Evolutionary conservation across 805 yeast genomes (phyloP).

Genomic region (Candida oleophila): DNA sequence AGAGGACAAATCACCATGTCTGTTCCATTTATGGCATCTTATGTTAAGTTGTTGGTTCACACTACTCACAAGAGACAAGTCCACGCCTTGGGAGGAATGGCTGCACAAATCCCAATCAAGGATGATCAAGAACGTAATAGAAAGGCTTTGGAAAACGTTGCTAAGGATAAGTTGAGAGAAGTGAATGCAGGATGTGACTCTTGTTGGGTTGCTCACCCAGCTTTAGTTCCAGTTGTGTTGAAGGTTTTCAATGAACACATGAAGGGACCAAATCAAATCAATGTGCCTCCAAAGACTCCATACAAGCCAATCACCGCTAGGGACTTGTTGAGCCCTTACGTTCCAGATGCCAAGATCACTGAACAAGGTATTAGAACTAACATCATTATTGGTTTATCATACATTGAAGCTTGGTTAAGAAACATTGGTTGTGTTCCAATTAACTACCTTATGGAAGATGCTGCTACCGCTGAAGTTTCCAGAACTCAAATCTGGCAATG

Average conservation of each 20-base stretch:
- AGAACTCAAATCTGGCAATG: slow-evolving; percentile 82
- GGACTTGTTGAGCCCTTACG: slow-evolving; percentile 63
- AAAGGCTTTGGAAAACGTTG: slow-evolving; percentile 17
- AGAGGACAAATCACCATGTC: slow-evolving; percentile 21
- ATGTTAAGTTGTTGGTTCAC: slow-evolving; percentile 17
- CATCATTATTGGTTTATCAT: slow-evolving; percentile 71
- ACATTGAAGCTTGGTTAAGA: slow-evolving; percentile 85
- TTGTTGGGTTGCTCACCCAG: slow-evolving; percentile 89
- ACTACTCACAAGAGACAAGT: slow-evolving; percentile 21
- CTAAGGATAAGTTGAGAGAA: slow-evolving; percentile 51
- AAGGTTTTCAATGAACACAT: slow-evolving; percentile 70
- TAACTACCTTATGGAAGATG: slow-evolving; percentile 84
- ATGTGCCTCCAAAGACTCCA: slow-evolving; percentile 45
- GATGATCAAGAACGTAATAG: slow-evolving; percentile 15
- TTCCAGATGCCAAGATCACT: slow-evolving; percentile 63
- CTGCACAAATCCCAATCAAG: slow-evolving; percentile 24
- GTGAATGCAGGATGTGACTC: slow-evolving; percentile 82
- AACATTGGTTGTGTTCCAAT: slow-evolving; percentile 85
- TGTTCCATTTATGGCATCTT: slow-evolving; percentile 19
- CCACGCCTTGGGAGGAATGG: slow-evolving; percentile 27
- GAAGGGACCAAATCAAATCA: slow-evolving; percentile 83
- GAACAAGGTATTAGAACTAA: slow-evolving; percentile 70
- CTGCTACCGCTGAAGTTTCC: slow-evolving; percentile 86
- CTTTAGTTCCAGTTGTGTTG: slow-evolving; percentile 70
- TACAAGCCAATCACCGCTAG: slow-evolving; percentile 57